Evolutionary conservation across 129 eudicot species (phyloP).

Genomic region (Flaveria linearis): DNA sequence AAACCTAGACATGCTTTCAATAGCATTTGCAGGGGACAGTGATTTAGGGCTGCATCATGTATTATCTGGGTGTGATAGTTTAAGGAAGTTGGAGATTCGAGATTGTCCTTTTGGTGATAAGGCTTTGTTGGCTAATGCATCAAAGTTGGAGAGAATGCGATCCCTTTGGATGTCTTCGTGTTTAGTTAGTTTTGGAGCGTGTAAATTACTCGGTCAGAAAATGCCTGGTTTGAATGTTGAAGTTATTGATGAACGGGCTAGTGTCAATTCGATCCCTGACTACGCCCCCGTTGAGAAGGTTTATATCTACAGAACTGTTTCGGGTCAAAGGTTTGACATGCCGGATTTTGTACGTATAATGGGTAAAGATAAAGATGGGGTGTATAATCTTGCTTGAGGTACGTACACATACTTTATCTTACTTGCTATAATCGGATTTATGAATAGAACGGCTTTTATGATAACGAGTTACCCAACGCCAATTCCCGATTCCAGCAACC

Average conservation of each 20-base stretch:
- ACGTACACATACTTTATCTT: conserved; percentile 13
- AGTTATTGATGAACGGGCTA: conserved; percentile 82
- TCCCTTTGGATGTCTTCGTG: conserved; percentile 34
- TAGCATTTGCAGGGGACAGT: conserved; percentile 86
- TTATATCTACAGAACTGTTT: conserved; percentile 77
- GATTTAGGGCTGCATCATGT: conserved; percentile 80
- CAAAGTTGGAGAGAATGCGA: conserved; percentile 61
- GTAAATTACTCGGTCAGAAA: conserved; percentile 71
- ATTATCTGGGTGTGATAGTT: conserved; percentile 75
- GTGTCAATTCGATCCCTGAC: conserved; percentile 58
- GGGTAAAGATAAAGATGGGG: conserved; percentile 46
- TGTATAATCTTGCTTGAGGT: conserved; percentile 38
- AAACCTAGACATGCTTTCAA: conserved; percentile 79
- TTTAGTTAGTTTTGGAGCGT: conserved; percentile 72
- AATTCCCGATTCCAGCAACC: neutral
- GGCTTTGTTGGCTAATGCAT: conserved; percentile 80
- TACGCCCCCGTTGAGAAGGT: conserved; percentile 72
- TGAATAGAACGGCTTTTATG: neutral
- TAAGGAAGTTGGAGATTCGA: conserved; percentile 74
- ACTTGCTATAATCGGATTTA: conserved; percentile 1
- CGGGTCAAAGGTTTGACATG: conserved; percentile 75
- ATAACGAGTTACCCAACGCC: neutral
- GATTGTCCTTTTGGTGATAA: conserved; percentile 89
- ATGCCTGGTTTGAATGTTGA: conserved; percentile 77
- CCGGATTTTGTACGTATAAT: conserved; percentile 75